Base-by-base conservation (phyloP, 2,329 filamentous ascomycete genomes). In the Sporothrix euskadiensis region DNA sequence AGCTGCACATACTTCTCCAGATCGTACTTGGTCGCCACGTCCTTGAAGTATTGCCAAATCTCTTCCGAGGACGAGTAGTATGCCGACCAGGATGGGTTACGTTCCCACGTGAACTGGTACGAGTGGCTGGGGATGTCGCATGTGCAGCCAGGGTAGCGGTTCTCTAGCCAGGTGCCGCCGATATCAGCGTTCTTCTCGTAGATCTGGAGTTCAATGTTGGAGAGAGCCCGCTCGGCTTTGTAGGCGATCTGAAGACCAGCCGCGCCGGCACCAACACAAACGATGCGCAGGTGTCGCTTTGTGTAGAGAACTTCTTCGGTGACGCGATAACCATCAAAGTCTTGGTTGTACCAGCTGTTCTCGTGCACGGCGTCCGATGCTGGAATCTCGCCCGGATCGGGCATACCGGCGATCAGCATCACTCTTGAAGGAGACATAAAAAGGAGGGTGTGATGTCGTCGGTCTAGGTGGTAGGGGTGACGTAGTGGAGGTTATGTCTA, bases 101-200 rank as follows among this genome's bases (percentile, higher is more conserved):
- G 86, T 73, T 85, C 84, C 84, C 86, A 90, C 2, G 87, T 86
- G 77, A 88, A 90, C 77, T 88, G 88, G 77, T 90, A 90, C 78
- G 87, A 88, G 79, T 89, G 88, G 77, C 83, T 85, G 12, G 86
- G 86, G 41, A 88, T 83, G 77, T 88, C 88, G 78, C 86, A 88
- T 70, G 82, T 82, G 75, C 86, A 88, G 9, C 87, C 87, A 0
- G 88, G 87, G 75, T 89, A 89, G n/a, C 83, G 81, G 77, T 89
- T 89, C 78, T 89, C 87, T 74, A 84, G 84, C 87, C 88, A 89
- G 0, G 88, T 89, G 3, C 88, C 88, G 16, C 86, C 87, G 12
- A 88, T 81, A 12, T 84, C 83, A 12, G 80, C 78, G 74, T 88
- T 88, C 80, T 88, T 88, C 76, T 89, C 87, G 77, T 88, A 88